These are phyloP conservation scores for Neopestalotiopsis sp. DNA, from an alignment of 2,329 filamentous ascomycete genomes.

Conservation along the genomic window DNA sequence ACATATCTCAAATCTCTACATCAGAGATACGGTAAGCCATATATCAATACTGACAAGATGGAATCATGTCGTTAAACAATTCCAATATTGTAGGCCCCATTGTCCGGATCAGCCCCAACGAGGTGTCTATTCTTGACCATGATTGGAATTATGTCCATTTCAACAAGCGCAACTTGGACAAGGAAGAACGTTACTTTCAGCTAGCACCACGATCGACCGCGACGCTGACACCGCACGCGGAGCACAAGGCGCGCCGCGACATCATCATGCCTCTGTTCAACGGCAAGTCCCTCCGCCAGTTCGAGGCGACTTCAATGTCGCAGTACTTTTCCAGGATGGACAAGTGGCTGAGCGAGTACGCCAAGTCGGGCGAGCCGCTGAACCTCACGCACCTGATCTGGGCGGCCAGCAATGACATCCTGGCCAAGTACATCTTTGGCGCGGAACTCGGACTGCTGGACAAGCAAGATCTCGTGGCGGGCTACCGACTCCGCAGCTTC, in stretches of 20 bases:
- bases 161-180: constrained; percentile 13
- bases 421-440: constrained; percentile 14
- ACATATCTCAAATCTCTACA: constrained; percentile 14
- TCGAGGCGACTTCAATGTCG: not conserved
- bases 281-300: not conserved
- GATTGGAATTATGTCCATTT: constrained; percentile 7
- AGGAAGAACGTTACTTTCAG: constrained; percentile 15
- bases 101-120: constrained; percentile 7
- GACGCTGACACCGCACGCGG: constrained; percentile 8
- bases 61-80: not conserved
- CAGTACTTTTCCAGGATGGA: constrained; percentile 4
- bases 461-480: not conserved
- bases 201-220: constrained; percentile 12
- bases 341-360: not conserved
- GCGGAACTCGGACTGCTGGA: constrained; percentile 5
- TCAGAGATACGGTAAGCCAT: not conserved
- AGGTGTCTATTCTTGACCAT: constrained; percentile 15
- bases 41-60: not conserved
- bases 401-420: constrained; percentile 8
- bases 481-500: not conserved
- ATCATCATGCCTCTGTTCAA: constrained; percentile 13
- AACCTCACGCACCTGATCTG: constrained; percentile 12
- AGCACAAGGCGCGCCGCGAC: constrained; percentile 10
- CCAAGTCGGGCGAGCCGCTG: constrained; percentile 8
- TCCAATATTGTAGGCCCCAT: not conserved